Conservation (phyloP, 495 filamentous ascomycete genomes). For the Durotheca rogersii region DNA sequence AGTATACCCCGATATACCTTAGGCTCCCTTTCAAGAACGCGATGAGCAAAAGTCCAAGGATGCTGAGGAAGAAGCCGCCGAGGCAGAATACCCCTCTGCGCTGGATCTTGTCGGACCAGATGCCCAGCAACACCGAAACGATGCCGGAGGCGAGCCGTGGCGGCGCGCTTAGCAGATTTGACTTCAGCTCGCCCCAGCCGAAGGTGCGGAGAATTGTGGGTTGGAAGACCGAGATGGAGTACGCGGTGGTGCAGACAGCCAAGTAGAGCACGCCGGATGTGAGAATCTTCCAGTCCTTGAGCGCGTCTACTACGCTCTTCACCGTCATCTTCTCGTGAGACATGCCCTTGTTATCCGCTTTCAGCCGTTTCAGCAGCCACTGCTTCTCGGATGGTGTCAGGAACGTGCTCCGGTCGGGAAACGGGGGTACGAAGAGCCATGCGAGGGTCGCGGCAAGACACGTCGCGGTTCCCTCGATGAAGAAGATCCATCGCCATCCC, state of each 20-base stretch:
- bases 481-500: conserved; percentile 80
- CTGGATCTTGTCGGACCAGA: conserved; percentile 1
- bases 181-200: conserved; percentile 55
- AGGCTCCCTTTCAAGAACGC: background rate
- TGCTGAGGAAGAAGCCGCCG: background rate
- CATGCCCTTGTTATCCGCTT: conserved; percentile 65
- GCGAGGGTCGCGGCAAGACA: conserved; percentile 63
- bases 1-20: background rate
- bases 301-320: conserved; percentile 66
- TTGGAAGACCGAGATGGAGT: conserved; percentile 63
- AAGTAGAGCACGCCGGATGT: conserved; percentile 53
- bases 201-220: conserved; percentile 64
- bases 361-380: conserved; percentile 67
- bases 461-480: conserved; percentile 68
- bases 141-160: conserved; percentile 56
- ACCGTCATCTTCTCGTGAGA: conserved; percentile 75
- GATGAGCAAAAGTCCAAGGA: background rate
- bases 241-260: conserved; percentile 57
- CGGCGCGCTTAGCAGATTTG: conserved; percentile 63
- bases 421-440: conserved; percentile 76
- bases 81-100: background rate
- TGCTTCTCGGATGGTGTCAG: conserved; percentile 63
- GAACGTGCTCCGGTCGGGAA: conserved; percentile 75
- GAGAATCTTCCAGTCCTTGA: conserved; percentile 82
- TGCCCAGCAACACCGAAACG: background rate